Percentiles rank a stretch among this genome's conserved stretches.
Evolutionary conservation across 495 filamentous ascomycete genomes (phyloP).

Genomic region (Rostrohypoxylon terebratum): DNA sequence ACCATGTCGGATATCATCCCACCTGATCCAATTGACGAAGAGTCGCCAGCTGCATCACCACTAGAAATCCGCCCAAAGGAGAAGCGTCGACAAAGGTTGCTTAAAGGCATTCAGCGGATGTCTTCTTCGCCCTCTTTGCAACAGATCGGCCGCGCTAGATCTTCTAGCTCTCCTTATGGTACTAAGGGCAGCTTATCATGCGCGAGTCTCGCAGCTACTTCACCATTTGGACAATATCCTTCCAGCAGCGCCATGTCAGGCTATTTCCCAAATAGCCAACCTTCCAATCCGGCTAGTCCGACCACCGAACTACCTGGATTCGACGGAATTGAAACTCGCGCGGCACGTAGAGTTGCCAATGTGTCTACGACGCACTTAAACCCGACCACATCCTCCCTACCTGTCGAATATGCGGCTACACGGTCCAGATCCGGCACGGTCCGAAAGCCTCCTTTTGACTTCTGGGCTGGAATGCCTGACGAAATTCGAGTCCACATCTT

Average conservation of each 20-base stretch:
- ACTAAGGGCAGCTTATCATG: conserved; percentile 75
- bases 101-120: conserved; percentile 86
- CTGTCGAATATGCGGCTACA: conserved; percentile 65
- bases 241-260: conserved; percentile 60
- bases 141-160: conserved; percentile 71
- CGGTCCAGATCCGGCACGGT: conserved; percentile 45
- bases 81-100: conserved; percentile 77
- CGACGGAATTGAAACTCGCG: conserved; percentile 51
- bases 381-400: conserved; percentile 69
- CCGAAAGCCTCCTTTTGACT: conserved; percentile 68
- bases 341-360: conserved; percentile 52
- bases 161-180: conserved; percentile 73
- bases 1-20: conserved; percentile 33
- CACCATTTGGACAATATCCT: conserved; percentile 59
- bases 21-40: conserved; percentile 39
- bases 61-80: conserved; percentile 69
- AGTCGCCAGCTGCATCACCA: conserved; percentile 29
- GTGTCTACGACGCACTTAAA: conserved; percentile 39
- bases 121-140: conserved; percentile 85
- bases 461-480: conserved; percentile 83
- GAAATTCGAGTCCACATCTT: conserved; percentile 87
- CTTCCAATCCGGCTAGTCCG: conserved; percentile 66
- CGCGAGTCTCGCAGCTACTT: conserved; percentile 76
- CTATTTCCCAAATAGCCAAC: conserved; percentile 73
- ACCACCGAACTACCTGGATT: conserved; percentile 52